These are phyloP conservation scores for Fonsecaea pedrosoi DNA, from an alignment of 2,329 filamentous ascomycete genomes.

Conservation along the genomic window DNA sequence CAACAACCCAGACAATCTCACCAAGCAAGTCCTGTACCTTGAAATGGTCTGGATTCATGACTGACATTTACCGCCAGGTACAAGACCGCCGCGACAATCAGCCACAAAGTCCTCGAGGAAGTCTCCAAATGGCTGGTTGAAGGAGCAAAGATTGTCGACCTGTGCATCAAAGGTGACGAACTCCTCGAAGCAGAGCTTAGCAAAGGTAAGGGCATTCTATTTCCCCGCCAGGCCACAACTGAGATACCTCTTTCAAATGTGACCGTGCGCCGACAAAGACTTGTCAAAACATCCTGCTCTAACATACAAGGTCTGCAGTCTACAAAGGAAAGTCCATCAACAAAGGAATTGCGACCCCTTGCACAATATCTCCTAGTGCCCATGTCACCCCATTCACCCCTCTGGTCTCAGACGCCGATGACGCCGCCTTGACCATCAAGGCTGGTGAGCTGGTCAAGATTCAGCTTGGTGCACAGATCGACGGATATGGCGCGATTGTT, in stretches of 20 bases:
- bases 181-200: constrained; percentile 88
- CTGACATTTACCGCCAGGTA: constrained; percentile 58
- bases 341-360: constrained; percentile 71
- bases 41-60: not conserved
- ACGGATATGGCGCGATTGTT: constrained; percentile 94
- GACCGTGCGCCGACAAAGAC: not conserved
- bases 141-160: constrained; percentile 87
- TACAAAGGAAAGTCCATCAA: constrained; percentile 97
- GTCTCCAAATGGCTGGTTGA: constrained; percentile 77
- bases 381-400: constrained; percentile 98
- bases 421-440: constrained; percentile 81
- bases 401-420: constrained; percentile 81
- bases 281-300: not conserved
- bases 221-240: not conserved
- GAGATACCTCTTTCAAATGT: not conserved
- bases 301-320: constrained; percentile 55
- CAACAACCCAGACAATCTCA: constrained; percentile 84
- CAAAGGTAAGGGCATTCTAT: constrained; percentile 59
- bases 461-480: constrained; percentile 97
- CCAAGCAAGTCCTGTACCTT: constrained; percentile 62
- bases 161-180: constrained; percentile 96
- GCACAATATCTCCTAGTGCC: constrained; percentile 90
- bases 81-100: constrained; percentile 94
- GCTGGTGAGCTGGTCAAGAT: constrained; percentile 91
- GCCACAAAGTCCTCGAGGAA: constrained; percentile 90